These are phyloP conservation scores for Leccinum variicolor DNA, from an alignment of 768 basidiomycete species.

Conservation along the genomic window DNA sequence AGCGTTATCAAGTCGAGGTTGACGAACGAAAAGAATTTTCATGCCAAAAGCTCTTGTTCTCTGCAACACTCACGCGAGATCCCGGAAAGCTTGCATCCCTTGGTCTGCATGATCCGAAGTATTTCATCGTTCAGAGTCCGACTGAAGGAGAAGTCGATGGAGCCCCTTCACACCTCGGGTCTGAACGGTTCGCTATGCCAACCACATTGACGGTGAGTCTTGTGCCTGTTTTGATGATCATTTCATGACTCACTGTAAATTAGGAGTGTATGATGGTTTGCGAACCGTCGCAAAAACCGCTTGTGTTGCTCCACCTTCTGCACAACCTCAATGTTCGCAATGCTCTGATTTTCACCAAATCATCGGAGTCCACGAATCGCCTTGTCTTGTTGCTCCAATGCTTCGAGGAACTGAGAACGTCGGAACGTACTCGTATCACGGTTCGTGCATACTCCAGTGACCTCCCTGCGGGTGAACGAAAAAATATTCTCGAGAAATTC, in stretches of 20 bases:
- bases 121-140: slow-evolving; percentile 75
- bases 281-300: slow-evolving; percentile 76
- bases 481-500: slow-evolving; percentile 75
- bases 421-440: slow-evolving; percentile 32
- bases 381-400: slow-evolving; percentile 79
- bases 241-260: slow-evolving; percentile 1
- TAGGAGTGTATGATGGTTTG: slow-evolving; percentile 89
- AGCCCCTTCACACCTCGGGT: slow-evolving; percentile 51
- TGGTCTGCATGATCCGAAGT: slow-evolving; percentile 74
- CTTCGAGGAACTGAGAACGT: slow-evolving; percentile 56
- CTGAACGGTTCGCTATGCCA: slow-evolving; percentile 83
- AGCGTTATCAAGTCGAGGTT: slow-evolving; percentile 41
- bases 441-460: slow-evolving; percentile 87
- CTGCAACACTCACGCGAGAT: slow-evolving; percentile 91
- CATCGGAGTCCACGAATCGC: slow-evolving; percentile 82
- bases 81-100: slow-evolving; percentile 90
- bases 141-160: slow-evolving; percentile 33
- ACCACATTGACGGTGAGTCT: slow-evolving; percentile 61
- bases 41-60: slow-evolving; percentile 95
- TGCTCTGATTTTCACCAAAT: slow-evolving; percentile 95
- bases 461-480: slow-evolving; percentile 68
- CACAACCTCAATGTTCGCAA: slow-evolving; percentile 57
- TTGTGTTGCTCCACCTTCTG: slow-evolving; percentile 85
- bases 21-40: slow-evolving; percentile 58
- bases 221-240: neutral